phyloP scores from a whole-genome alignment of 2,329 filamentous ascomycete genomes.

The Microdochium bolleyi region DNA sequence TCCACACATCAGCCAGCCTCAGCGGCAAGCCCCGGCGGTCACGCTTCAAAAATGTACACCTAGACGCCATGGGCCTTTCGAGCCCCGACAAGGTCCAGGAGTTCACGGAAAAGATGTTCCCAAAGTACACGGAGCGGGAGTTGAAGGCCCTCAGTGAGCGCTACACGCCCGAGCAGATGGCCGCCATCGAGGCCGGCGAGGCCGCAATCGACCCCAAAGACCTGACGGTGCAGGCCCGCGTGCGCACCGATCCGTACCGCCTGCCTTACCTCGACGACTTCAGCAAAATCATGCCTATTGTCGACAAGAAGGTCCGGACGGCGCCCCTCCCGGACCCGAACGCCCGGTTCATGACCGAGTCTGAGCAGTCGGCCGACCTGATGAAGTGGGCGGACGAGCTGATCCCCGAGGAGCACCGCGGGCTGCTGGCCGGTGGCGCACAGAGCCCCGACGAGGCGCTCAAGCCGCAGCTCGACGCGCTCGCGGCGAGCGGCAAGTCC shows the following conservation, averaged over 20 bases:
- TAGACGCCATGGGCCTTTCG: slow-evolving; percentile 41
- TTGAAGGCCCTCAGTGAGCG: slow-evolving; percentile 51
- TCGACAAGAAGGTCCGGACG: slow-evolving; percentile 59
- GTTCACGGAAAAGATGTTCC: slow-evolving; percentile 41
- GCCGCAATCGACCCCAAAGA: slow-evolving; percentile 66
- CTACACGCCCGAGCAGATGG: slow-evolving; percentile 77
- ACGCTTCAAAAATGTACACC: slow-evolving; percentile 45
- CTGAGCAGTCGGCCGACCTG: slow-evolving; percentile 55
- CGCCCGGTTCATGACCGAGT: slow-evolving; percentile 51
- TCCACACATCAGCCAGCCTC: slow-evolving; percentile 43
- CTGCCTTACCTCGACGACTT: slow-evolving; percentile 80
- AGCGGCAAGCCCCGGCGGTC: slow-evolving; percentile 30
- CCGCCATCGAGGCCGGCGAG: slow-evolving; percentile 76
- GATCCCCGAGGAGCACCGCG: slow-evolving; percentile 30
- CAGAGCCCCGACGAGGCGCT: slow-evolving; percentile 39
- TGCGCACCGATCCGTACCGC: slow-evolving; percentile 65
- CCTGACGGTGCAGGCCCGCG: slow-evolving; percentile 61
- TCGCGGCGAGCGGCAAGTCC: slow-evolving; percentile 9
- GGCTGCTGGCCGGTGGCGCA: slow-evolving; percentile 29
- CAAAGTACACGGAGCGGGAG: slow-evolving; percentile 61
- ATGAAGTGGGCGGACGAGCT: slow-evolving; percentile 34
- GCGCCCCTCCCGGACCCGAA: slow-evolving; percentile 44
- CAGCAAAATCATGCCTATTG: slow-evolving; percentile 63
- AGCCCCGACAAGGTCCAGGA: slow-evolving; percentile 32
- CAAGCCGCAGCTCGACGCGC: slow-evolving; percentile 19